phyloP scores from a whole-genome alignment of 75 land plant species.

The Sequoiadendron giganteum region DNA sequence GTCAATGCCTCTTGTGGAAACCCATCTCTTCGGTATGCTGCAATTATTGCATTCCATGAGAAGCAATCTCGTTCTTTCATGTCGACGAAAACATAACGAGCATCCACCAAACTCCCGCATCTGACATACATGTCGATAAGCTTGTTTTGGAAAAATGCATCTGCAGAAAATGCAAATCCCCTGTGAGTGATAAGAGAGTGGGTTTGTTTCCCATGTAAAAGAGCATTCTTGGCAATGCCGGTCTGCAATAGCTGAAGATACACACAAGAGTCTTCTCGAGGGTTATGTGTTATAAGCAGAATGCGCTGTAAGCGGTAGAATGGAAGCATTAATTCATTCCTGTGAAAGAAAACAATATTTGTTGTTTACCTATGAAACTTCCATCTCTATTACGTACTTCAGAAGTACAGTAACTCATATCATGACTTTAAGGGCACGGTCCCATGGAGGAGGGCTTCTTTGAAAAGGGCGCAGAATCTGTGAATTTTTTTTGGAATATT shows the following conservation, averaged over 20 bases:
- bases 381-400: too few species aligned
- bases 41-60: constrained; percentile 26
- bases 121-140: constrained; percentile 11
- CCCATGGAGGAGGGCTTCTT: too few species aligned
- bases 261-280: not conserved
- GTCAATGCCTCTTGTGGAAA: constrained; percentile 9
- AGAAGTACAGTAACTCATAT: too few species aligned
- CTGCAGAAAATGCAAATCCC: not conserved
- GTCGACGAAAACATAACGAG: constrained; percentile 4
- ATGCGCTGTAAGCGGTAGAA: too few species aligned
- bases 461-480: too few species aligned
- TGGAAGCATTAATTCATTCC: too few species aligned
- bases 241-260: not conserved
- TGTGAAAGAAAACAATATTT: too few species aligned
- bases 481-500: too few species aligned
- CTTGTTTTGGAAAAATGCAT: constrained; percentile 32
- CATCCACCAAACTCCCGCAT: constrained; percentile 2
- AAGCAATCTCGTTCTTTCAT: constrained; percentile 15
- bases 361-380: too few species aligned
- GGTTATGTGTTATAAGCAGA: too few species aligned
- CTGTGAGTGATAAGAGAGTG: not conserved
- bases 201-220: not conserved
- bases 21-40: constrained; percentile 28
- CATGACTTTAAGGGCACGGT: too few species aligned
- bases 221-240: not conserved